Conservation (phyloP, 2,329 filamentous ascomycete genomes). For the Neofusicoccum cordaticola region DNA sequence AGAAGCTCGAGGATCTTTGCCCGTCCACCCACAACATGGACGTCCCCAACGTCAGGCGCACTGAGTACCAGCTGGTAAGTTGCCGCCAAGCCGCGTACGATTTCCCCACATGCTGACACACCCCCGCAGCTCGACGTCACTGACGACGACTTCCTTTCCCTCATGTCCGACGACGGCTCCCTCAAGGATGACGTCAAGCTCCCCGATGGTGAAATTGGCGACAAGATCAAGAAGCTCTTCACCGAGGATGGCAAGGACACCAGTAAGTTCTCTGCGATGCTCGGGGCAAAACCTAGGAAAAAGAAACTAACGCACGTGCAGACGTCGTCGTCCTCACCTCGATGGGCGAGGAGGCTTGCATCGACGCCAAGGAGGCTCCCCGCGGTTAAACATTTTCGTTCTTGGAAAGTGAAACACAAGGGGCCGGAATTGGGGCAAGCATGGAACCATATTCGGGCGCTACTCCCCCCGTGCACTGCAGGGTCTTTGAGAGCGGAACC, state of each 20-base stretch:
- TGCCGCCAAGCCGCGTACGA: slow-evolving; percentile 2
- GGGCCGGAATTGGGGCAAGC: slow-evolving; percentile 3
- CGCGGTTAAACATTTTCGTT: slow-evolving; percentile 24
- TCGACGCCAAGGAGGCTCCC: slow-evolving; percentile 93
- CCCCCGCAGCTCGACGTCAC: slow-evolving; percentile 78
- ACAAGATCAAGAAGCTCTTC: slow-evolving; percentile 82
- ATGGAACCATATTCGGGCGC: slow-evolving; percentile 3
- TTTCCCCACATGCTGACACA: slow-evolving; percentile 22
- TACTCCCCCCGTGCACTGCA: background rate
- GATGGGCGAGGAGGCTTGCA: slow-evolving; percentile 91
- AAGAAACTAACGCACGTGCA: slow-evolving; percentile 39
- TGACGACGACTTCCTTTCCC: slow-evolving; percentile 90
- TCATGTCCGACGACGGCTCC: slow-evolving; percentile 82
- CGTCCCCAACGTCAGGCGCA: slow-evolving; percentile 87
- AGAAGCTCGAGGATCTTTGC: slow-evolving; percentile 99
- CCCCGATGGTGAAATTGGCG: slow-evolving; percentile 83
- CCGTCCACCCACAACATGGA: slow-evolving; percentile 98
- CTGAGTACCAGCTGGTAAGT: slow-evolving; percentile 93
- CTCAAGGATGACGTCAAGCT: slow-evolving; percentile 95
- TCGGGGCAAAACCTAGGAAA: background rate
- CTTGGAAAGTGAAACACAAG: slow-evolving; percentile 12
- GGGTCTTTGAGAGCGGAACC: slow-evolving; percentile 5
- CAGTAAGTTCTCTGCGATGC: slow-evolving; percentile 62
- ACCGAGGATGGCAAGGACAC: slow-evolving; percentile 82
- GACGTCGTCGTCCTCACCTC: slow-evolving; percentile 89